A percentile compares a stretch with the other conserved stretches of the same genome.
Conservation (phyloP, 768 basidiomycete genomes). For the Baorangia bicolor region DNA sequence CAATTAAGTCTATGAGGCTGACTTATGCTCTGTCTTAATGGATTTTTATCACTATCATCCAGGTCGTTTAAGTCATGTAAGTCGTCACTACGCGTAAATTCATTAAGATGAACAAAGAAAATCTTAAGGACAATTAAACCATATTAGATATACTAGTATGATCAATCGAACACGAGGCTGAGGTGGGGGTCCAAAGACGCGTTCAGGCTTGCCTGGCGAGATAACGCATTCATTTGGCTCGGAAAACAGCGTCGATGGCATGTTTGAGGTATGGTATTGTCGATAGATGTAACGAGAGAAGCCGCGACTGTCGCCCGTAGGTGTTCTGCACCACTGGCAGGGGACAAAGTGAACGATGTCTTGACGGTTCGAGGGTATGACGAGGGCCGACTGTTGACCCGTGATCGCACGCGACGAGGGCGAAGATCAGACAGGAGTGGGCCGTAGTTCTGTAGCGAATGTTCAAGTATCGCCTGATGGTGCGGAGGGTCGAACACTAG, state of each 20-base stretch:
- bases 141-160: no score
- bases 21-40: no score
- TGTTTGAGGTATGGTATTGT: slow-evolving; percentile 30
- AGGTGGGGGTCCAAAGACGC: slow-evolving; percentile 23
- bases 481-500: slow-evolving; percentile 71
- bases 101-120: no score
- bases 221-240: slow-evolving; percentile 36
- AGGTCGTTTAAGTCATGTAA: no score
- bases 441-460: slow-evolving; percentile 68
- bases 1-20: no score
- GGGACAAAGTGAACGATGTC: slow-evolving; percentile 40
- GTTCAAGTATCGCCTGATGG: slow-evolving; percentile 65
- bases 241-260: slow-evolving; percentile 23
- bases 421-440: slow-evolving; percentile 74
- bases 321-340: slow-evolving; percentile 38
- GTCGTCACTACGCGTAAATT: no score
- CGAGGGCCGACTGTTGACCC: slow-evolving; percentile 69
- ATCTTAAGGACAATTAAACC: no score
- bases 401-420: slow-evolving; percentile 60
- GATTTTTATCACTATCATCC: no score
- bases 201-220: slow-evolving; percentile 32
- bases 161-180: slow-evolving; percentile 56
- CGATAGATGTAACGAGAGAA: slow-evolving; percentile 20
- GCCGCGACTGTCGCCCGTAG: slow-evolving; percentile 25
- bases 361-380: slow-evolving; percentile 65